Percentiles rank a stretch among this genome's conserved stretches.
Conservation (phyloP, 805 yeast genomes). For the Candida nitratophila region DNA sequence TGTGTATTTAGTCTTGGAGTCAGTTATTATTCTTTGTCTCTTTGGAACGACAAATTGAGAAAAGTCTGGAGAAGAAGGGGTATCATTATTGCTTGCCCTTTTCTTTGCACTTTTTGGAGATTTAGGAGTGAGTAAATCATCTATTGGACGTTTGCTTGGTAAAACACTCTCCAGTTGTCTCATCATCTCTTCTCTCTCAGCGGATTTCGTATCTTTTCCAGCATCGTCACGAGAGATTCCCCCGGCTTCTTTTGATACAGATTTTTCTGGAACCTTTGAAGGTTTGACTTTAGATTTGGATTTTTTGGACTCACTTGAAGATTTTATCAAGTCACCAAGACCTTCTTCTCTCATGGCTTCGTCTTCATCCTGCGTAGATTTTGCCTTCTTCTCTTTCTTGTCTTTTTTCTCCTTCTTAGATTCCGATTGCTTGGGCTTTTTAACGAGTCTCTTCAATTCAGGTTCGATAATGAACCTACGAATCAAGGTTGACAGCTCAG, state of each 20-base stretch:
- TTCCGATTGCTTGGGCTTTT: no score
- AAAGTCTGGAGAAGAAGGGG: neutral
- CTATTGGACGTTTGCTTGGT: neutral
- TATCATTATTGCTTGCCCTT: neutral
- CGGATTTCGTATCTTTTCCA: neutral
- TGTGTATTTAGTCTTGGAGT: neutral
- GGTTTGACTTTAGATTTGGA: neutral
- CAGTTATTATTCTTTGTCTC: neutral
- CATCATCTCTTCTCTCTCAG: neutral
- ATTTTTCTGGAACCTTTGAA: neutral
- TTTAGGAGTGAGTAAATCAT: neutral
- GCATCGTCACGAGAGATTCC: no score
- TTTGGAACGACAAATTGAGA: neutral
- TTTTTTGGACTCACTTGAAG: neutral
- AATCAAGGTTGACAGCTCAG: slow-evolving; percentile 37
- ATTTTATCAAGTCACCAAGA: no score
- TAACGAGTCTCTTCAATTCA: neutral
- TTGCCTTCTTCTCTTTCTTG: neutral
- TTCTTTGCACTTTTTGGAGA: neutral
- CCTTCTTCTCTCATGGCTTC: neutral
- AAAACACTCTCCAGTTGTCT: neutral
- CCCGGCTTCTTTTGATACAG: neutral
- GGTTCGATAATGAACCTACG: neutral
- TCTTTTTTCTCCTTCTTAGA: neutral
- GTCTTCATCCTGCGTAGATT: neutral